Percentiles rank a stretch among this genome's conserved stretches.
Conservation (phyloP, 2,329 filamentous ascomycete species). For the Fusarium buharicum region DNA sequence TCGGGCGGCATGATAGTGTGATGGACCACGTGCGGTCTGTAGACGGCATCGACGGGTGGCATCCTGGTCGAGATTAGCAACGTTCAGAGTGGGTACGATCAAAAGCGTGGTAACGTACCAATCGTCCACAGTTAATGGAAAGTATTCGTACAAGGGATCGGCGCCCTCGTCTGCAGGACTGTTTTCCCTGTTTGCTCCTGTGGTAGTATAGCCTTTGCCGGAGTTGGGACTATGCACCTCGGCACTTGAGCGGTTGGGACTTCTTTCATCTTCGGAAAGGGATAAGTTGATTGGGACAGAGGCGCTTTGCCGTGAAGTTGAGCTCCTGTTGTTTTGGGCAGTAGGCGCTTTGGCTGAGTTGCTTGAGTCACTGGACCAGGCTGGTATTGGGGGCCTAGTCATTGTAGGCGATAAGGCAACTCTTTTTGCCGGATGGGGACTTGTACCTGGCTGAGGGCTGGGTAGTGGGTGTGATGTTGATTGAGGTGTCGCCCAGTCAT, state of each 20-base stretch:
- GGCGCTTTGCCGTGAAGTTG: conserved; percentile 43
- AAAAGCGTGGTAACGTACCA: conserved; percentile 62
- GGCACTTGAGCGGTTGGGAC: conserved; percentile 62
- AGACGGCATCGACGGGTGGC: conserved; percentile 89
- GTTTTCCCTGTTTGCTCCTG: conserved; percentile 57
- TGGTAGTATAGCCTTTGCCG: conserved; percentile 52
- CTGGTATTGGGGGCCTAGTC: conserved; percentile 64
- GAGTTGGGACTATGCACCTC: conserved; percentile 63
- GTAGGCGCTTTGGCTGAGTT: conserved; percentile 34
- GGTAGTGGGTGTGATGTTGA: conserved; percentile 49
- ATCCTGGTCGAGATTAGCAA: conserved; percentile 62
- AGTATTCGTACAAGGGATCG: conserved; percentile 93
- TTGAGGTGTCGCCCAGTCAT: conserved; percentile 60
- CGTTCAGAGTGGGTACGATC: not conserved
- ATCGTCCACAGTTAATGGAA: conserved; percentile 89
- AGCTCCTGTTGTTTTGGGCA: conserved; percentile 37
- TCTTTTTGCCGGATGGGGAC: conserved; percentile 63
- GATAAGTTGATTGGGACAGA: conserved; percentile 63
- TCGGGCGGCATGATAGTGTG: conserved; percentile 79
- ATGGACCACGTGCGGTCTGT: conserved; percentile 92
- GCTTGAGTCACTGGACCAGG: conserved; percentile 57
- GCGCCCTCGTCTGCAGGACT: conserved; percentile 79
- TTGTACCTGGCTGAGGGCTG: conserved; percentile 46
- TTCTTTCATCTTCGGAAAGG: conserved; percentile 69
- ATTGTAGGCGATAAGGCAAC: conserved; percentile 63